These are phyloP conservation scores for Orbilia blumenaviensis DNA, from an alignment of 2,329 filamentous ascomycete species.

Conservation along the genomic window DNA sequence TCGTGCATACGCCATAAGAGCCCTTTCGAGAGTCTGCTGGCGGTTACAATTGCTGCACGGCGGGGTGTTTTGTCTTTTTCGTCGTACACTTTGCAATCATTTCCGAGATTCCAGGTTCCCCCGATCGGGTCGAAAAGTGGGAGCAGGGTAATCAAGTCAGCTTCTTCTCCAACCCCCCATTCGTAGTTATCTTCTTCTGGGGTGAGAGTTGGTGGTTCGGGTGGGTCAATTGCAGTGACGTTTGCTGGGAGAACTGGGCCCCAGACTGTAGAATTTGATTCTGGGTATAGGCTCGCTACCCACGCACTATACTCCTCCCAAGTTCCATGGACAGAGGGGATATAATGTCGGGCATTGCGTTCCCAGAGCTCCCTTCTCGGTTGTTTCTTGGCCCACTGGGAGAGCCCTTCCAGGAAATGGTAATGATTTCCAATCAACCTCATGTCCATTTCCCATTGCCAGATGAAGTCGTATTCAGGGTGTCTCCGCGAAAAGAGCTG, in stretches of 20 bases:
- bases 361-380: slow-evolving; percentile 82
- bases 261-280: slow-evolving; percentile 76
- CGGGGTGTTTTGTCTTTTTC: slow-evolving; percentile 68
- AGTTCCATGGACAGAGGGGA: slow-evolving; percentile 77
- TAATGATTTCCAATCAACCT: slow-evolving; percentile 90
- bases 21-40: slow-evolving; percentile 80
- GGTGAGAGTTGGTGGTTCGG: slow-evolving; percentile 74
- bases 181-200: slow-evolving; percentile 78
- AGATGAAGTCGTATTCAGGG: slow-evolving; percentile 88
- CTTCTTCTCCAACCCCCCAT: slow-evolving; percentile 90
- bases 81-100: slow-evolving; percentile 81
- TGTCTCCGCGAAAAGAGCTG: slow-evolving; percentile 87
- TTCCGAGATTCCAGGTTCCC: slow-evolving; percentile 82
- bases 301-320: slow-evolving; percentile 85
- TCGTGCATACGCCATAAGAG: slow-evolving; percentile 88
- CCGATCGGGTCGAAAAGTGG: slow-evolving; percentile 89
- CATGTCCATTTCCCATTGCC: slow-evolving; percentile 97
- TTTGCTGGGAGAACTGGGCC: slow-evolving; percentile 75
- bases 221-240: slow-evolving; percentile 73
- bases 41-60: slow-evolving; percentile 87
- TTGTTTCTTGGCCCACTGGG: slow-evolving; percentile 76
- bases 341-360: slow-evolving; percentile 78
- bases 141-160: slow-evolving; percentile 89
- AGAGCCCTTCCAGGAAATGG: slow-evolving; percentile 74
- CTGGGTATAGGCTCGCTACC: slow-evolving; percentile 62